Conservation (phyloP, 208 protist species). For the Acanthamoeba sp. region DNA sequence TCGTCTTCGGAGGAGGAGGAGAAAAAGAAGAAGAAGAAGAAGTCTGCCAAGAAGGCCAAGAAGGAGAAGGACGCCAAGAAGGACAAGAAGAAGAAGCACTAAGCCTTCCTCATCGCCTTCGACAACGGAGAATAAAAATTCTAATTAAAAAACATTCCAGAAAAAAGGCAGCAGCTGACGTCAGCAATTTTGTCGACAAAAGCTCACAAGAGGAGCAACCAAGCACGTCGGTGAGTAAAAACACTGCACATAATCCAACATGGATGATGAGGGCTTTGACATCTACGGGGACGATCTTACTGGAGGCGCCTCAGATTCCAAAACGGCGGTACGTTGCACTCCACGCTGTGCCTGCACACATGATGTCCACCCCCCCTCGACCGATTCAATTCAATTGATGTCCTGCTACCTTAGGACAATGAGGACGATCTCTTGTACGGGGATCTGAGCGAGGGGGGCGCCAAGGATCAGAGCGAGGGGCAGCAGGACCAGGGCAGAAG, state of each 20-base stretch:
- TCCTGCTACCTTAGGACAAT: not conserved
- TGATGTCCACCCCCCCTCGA: not conserved
- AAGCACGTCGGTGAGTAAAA: not conserved
- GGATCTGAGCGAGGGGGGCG: not conserved
- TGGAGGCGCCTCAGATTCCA: not conserved
- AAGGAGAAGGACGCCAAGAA: constrained; percentile 2
- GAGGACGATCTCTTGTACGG: constrained; percentile 31
- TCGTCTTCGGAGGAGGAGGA: not conserved
- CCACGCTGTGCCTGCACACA: not conserved
- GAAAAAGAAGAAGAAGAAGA: constrained; percentile 62
- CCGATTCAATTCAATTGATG: not conserved
- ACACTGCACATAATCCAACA: not conserved
- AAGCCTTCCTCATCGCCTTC: not conserved
- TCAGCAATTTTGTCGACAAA: too few species aligned
- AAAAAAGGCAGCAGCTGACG: too few species aligned
- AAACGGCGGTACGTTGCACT: not conserved
- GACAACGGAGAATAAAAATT: too few species aligned
- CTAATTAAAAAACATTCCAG: too few species aligned
- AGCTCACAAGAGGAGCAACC: too few species aligned
- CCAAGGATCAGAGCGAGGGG: not conserved
- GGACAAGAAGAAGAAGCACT: not conserved
- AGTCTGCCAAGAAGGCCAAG: constrained; percentile 3
- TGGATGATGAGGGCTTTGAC: not conserved
- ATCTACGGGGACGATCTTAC: not conserved
- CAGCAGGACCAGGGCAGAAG: not conserved